Conservation (phyloP, 768 basidiomycete species). For the Amanita rimosa region DNA sequence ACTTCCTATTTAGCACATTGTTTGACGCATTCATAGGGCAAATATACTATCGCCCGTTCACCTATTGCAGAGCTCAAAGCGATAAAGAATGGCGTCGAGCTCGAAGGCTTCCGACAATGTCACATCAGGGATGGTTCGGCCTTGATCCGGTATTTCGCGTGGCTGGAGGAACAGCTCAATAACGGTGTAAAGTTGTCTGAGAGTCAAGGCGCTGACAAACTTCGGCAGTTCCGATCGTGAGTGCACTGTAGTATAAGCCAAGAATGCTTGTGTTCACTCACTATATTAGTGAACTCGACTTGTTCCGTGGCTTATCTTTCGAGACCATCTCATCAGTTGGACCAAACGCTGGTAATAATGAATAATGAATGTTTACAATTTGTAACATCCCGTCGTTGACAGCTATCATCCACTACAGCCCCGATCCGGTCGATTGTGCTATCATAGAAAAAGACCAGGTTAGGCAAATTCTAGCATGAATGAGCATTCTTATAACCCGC, state of each 20-base stretch:
- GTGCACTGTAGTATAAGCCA: no score
- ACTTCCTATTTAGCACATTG: slow-evolving; percentile 1
- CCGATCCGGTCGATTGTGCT: slow-evolving; percentile 63
- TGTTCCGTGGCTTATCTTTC: slow-evolving; percentile 87
- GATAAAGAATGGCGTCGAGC: slow-evolving; percentile 70
- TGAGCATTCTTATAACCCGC: not conserved
- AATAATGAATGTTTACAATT: not conserved
- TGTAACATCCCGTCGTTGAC: not conserved
- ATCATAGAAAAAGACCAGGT: slow-evolving; percentile 70
- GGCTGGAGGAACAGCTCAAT: slow-evolving; percentile 80
- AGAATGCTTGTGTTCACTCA: not conserved
- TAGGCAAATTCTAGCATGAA: slow-evolving; percentile 1
- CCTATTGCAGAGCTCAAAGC: slow-evolving; percentile 73
- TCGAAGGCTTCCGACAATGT: slow-evolving; percentile 81
- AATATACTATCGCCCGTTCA: slow-evolving; percentile 51
- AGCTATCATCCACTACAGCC: slow-evolving; percentile 93
- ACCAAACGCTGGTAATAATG: slow-evolving; percentile 60
- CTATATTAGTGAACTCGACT: slow-evolving; percentile 49
- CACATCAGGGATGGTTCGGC: slow-evolving; percentile 90
- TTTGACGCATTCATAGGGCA: slow-evolving; percentile 27
- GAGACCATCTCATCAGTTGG: slow-evolving; percentile 88
- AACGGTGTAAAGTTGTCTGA: slow-evolving; percentile 58
- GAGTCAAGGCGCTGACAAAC: slow-evolving; percentile 64
- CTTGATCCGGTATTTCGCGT: slow-evolving; percentile 82
- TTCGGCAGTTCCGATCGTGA: slow-evolving; percentile 76